Evolutionary conservation across 129 eudicot genomes (phyloP).

Genomic region (Artemisia tridentata): DNA sequence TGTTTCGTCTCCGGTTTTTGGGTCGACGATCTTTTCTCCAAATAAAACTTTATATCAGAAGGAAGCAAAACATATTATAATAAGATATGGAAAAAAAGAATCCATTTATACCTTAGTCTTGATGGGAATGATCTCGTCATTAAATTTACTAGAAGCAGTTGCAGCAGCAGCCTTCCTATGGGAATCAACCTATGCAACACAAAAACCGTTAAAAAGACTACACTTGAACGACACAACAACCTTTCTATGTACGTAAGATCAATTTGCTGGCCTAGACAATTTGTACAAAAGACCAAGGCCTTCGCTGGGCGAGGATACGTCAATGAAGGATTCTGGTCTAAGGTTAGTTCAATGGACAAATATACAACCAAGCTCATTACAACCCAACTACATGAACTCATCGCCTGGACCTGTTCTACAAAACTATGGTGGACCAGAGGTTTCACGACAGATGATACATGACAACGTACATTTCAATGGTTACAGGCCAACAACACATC

Average conservation of each 20-base stretch:
- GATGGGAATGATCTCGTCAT: constrained; percentile 87
- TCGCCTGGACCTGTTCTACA: too few relatives aligned
- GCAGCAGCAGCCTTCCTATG: constrained; percentile 98
- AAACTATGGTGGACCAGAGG: too few relatives aligned
- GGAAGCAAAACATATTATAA: background rate
- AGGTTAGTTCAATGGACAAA: too few relatives aligned
- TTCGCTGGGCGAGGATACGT: too few relatives aligned
- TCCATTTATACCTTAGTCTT: constrained; percentile 56
- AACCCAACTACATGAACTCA: too few relatives aligned
- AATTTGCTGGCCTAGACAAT: too few relatives aligned
- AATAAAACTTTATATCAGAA: constrained; percentile 4
- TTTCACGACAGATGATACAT: too few relatives aligned
- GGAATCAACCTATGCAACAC: constrained; percentile 62
- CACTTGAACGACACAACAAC: constrained; percentile 9
- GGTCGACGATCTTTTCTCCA: constrained; percentile 68
- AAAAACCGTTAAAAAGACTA: background rate
- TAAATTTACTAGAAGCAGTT: constrained; percentile 86
- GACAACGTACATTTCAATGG: constrained; percentile 55
- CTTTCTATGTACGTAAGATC: too few relatives aligned
- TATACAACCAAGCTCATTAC: too few relatives aligned
- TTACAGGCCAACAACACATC: constrained; percentile 51
- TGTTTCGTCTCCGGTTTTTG: constrained; percentile 90
- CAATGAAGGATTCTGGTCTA: too few relatives aligned
- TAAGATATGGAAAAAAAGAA: background rate
- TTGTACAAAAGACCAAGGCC: too few relatives aligned